A percentile compares a stretch with the other conserved stretches of the same genome.
phyloP scores from a whole-genome alignment of 1,139 yeast genomes.

The Magnusiomyces fungicola region DNA sequence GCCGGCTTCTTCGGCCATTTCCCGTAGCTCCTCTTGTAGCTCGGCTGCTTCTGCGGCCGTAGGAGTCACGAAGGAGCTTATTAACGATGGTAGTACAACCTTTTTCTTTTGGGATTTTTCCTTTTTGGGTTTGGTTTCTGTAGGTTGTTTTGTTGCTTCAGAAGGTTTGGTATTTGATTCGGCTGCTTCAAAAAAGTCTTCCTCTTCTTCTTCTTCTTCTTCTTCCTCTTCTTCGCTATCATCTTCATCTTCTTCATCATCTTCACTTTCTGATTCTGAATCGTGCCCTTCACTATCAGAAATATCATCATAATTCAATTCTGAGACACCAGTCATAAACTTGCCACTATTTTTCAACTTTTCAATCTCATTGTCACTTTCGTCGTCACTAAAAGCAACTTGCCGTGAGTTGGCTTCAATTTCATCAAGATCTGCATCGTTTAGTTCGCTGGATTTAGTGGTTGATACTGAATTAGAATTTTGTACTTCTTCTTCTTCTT shows the following conservation, averaged over 20 bases:
- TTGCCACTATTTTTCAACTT: constrained; percentile 14
- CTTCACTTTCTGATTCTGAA: constrained; percentile 14
- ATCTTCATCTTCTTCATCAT: constrained; percentile 20
- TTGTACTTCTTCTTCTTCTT: constrained; percentile 13
- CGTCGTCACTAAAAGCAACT: constrained; percentile 16
- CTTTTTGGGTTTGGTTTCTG: constrained; percentile 41
- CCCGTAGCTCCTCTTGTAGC: constrained; percentile 17
- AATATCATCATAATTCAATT: constrained; percentile 20
- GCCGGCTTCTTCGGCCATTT: not conserved
- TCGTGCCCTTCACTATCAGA: constrained; percentile 27
- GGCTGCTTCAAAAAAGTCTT: constrained; percentile 9
- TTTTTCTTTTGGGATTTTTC: constrained; percentile 26
- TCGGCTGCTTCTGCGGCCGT: constrained; percentile 43
- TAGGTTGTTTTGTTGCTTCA: constrained; percentile 29
- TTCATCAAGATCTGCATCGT: not conserved
- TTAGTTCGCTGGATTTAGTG: constrained; percentile 18
- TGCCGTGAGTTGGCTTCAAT: not conserved
- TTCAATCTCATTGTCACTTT: constrained; percentile 17
- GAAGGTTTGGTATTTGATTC: constrained; percentile 12
- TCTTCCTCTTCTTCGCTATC: constrained; percentile 11
- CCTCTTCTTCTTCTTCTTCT: constrained; percentile 26
- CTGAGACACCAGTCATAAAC: constrained; percentile 17
- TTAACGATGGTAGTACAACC: constrained; percentile 56
- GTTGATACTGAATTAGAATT: constrained; percentile 13
- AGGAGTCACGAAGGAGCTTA: constrained; percentile 79